Evolutionary conservation across 2,329 filamentous ascomycete species (phyloP).

Genomic region (Emmonsia crescens): DNA sequence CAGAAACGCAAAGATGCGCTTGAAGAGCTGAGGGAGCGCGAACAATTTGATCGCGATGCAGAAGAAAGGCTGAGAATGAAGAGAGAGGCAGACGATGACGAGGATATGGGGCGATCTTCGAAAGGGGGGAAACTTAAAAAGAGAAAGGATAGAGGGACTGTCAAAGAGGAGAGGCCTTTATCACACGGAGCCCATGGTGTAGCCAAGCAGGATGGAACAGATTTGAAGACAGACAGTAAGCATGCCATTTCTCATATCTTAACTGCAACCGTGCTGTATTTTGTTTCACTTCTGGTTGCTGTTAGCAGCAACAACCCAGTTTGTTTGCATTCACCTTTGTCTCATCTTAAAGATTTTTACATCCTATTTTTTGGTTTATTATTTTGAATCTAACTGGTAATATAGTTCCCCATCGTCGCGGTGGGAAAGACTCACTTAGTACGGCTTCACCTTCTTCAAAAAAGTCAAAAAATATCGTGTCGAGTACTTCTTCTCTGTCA

Average conservation of each 20-base stretch:
- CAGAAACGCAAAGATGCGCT: conserved; percentile 46
- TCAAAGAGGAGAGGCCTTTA: conserved; percentile 50
- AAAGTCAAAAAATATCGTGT: conserved; percentile 27
- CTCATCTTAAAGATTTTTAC: not conserved
- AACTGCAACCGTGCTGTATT: not conserved
- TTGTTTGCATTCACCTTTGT: not conserved
- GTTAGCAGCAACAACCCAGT: not conserved
- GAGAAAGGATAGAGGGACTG: conserved; percentile 57
- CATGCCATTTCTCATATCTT: not conserved
- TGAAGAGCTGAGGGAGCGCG: conserved; percentile 41
- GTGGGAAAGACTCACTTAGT: conserved; percentile 12
- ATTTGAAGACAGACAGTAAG: conserved; percentile 46
- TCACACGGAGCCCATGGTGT: conserved; percentile 53
- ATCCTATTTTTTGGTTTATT: not conserved
- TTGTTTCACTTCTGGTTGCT: not conserved
- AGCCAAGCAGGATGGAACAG: conserved; percentile 53
- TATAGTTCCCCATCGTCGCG: conserved; percentile 9
- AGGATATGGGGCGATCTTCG: conserved; percentile 36
- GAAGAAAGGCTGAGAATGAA: conserved; percentile 41
- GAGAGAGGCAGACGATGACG: conserved; percentile 35
- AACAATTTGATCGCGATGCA: conserved; percentile 37
- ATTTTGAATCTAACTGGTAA: not conserved
- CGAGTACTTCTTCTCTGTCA: conserved; percentile 30
- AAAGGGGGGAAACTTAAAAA: conserved; percentile 61
- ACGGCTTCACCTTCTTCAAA: conserved; percentile 30